Evolutionary conservation across 192 early-diverging fungal species (phyloP), one percentile per base, ranked within the genome.

Genomic region (Entrophospora sp.): DNA sequence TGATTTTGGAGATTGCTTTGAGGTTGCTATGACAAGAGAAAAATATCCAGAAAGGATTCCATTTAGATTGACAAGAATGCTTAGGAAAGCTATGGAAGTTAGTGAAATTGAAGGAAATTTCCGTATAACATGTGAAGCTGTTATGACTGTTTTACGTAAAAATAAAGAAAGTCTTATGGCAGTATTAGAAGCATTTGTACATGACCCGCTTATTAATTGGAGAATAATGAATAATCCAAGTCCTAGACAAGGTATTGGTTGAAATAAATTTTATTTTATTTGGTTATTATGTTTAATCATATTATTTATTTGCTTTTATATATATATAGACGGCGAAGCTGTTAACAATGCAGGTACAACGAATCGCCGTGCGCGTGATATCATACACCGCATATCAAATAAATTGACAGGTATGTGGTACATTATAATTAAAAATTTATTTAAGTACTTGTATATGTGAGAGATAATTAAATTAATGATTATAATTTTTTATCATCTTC

Each of bases 111-210:
- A 99, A 72, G 97, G 97, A 56, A 91, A 87, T 67, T 99, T 96
- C 81, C 84, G 92, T 62, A 91, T 89, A 24, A 95, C 97, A 0
- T 95, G 93, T 72, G 90, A 97, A 71, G 86, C 93, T 61, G 94
- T 96, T 3, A 98, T 99, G 95, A 80, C 89, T 3, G 93, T 98
- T 2, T 73, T 98, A 48, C 80, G 96, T 2, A 87, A 88, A 14
- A 96, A 98, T 80, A 93, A 94, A 66, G 95, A 98, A 68, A 89
- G 88, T 71, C 75, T 98, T 66, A 98, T 98, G 96, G 96, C 96
- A 38, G 92, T 98, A 5, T 74, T 98, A 14, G 96, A 98, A 67
- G 93, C 96, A 3, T 98, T 98, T 77, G 94, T 98, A 6, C 92
- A 96, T 73, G 96, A 98, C 70, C 96, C 96, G 16, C 68, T 95